phyloP scores from a whole-genome alignment of 116 monocot genomes.

The Papilionanthe hybrid region DNA sequence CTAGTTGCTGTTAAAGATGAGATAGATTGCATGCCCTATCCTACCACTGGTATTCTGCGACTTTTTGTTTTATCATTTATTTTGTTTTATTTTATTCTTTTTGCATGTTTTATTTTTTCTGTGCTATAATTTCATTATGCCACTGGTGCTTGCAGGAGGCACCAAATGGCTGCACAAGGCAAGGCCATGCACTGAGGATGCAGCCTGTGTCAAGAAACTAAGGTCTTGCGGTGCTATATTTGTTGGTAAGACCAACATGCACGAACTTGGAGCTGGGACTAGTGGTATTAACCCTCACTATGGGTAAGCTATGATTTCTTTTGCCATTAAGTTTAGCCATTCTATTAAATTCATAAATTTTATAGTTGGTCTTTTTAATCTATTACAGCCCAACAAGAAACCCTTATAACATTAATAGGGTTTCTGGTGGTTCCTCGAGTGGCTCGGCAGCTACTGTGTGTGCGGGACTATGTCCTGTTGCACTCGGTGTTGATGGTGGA shows the following conservation, averaged over 20 bases:
- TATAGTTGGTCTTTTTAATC: not conserved
- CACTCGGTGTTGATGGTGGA: constrained; percentile 92
- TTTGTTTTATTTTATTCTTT: not conserved
- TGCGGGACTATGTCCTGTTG: constrained; percentile 83
- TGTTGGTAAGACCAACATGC: constrained; percentile 94
- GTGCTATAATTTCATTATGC: not conserved
- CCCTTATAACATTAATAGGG: constrained; percentile 61
- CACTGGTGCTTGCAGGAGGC: constrained; percentile 39
- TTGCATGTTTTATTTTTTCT: not conserved
- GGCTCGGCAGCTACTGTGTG: constrained; percentile 87
- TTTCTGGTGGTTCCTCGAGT: constrained; percentile 88
- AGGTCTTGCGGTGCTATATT: constrained; percentile 84
- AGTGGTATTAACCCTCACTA: constrained; percentile 95
- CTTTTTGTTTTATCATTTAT: not conserved
- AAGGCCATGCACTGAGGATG: constrained; percentile 61
- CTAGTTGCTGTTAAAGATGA: constrained; percentile 87
- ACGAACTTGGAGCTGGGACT: constrained; percentile 83
- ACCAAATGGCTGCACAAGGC: constrained; percentile 76
- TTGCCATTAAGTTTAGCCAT: not conserved
- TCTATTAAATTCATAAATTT: not conserved
- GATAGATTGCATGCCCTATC: constrained; percentile 85
- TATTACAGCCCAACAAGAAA: constrained; percentile 60
- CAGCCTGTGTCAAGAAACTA: constrained; percentile 55
- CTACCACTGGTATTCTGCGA: constrained; percentile 61
- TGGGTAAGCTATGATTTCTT: constrained; percentile 32